phyloP scores from a whole-genome alignment of 129 eudicot species.

The Chrysanthemum lavandulifolium region DNA sequence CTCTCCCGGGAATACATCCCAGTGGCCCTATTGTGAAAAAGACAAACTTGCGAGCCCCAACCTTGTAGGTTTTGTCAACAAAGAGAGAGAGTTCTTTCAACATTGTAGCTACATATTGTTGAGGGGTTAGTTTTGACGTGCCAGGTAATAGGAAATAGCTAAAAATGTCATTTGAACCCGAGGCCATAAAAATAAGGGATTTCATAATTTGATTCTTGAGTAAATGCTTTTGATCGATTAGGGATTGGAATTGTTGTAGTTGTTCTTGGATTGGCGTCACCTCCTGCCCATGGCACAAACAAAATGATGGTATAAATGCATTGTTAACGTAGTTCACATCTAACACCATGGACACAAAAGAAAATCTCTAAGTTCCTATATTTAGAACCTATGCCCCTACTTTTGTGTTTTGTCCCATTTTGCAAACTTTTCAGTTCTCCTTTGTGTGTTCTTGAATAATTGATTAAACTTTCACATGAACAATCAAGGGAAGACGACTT shows the following conservation, averaged over 20 bases:
- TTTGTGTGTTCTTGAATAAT: too few relatives aligned
- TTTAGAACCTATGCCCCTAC: too few relatives aligned
- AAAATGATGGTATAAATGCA: neutral
- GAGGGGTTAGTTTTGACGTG: slow-evolving; percentile 31
- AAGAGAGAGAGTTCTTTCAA: slow-evolving; percentile 37
- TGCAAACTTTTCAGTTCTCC: too few relatives aligned
- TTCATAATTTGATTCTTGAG: slow-evolving; percentile 26
- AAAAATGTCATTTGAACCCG: slow-evolving; percentile 69
- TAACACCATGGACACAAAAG: too few relatives aligned
- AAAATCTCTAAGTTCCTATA: too few relatives aligned
- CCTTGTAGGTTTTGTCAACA: slow-evolving; percentile 42
- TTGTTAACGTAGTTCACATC: too few relatives aligned
- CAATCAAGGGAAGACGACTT: too few relatives aligned
- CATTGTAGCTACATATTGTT: slow-evolving; percentile 53
- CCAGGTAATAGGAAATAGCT: slow-evolving; percentile 42
- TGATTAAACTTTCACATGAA: too few relatives aligned
- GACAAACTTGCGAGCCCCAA: slow-evolving; percentile 57
- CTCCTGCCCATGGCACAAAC: slow-evolving; percentile 32
- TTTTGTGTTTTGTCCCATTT: too few relatives aligned
- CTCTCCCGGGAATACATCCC: slow-evolving; percentile 80
- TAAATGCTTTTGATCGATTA: slow-evolving; percentile 37
- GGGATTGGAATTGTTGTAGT: slow-evolving; percentile 51
- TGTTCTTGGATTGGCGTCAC: slow-evolving; percentile 63
- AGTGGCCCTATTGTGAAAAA: slow-evolving; percentile 57
- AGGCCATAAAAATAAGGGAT: slow-evolving; percentile 53